Evolutionary conservation across 768 basidiomycete genomes (phyloP).

Genomic region (Russula lepida): DNA sequence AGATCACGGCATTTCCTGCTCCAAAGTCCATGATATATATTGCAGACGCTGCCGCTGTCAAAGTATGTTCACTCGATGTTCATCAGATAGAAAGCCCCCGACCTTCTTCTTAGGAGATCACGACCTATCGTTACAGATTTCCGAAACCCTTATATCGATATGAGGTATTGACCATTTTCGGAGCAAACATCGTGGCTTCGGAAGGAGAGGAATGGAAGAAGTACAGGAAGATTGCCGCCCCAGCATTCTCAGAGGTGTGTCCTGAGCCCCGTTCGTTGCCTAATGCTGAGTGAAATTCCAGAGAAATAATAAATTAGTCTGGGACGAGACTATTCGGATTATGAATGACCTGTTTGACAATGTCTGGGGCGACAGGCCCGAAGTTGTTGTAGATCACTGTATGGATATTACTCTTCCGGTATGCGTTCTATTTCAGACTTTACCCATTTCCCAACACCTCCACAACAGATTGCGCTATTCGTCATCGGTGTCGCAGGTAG

Average conservation of each 20-base stretch:
- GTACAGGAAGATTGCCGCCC: slow-evolving; percentile 52
- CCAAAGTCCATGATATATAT: neutral
- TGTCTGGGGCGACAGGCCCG: slow-evolving; percentile 38
- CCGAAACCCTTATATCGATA: slow-evolving; percentile 46
- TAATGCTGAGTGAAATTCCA: slow-evolving; percentile 2
- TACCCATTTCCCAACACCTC: neutral
- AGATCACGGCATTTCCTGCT: slow-evolving; percentile 3
- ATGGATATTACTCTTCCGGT: slow-evolving; percentile 50
- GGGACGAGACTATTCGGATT: slow-evolving; percentile 31
- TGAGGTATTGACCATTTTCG: slow-evolving; percentile 41
- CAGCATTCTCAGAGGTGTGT: slow-evolving; percentile 53
- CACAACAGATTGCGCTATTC: slow-evolving; percentile 44
- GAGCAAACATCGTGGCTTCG: slow-evolving; percentile 52
- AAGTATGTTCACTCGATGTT: neutral
- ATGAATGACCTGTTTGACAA: slow-evolving; percentile 30
- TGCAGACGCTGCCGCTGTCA: slow-evolving; percentile 16
- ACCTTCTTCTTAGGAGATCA: slow-evolving; percentile 37
- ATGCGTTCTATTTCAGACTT: slow-evolving; percentile 8
- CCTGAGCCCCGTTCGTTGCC: neutral
- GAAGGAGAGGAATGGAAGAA: slow-evolving; percentile 62
- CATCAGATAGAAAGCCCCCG: too few species aligned
- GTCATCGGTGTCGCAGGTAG: slow-evolving; percentile 44
- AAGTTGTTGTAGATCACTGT: slow-evolving; percentile 37
- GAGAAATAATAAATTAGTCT: slow-evolving; percentile 34
- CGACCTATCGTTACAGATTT: slow-evolving; percentile 41